Base-by-base conservation (phyloP, 306 rosid species). In the Pterocarpus santalinus region DNA sequence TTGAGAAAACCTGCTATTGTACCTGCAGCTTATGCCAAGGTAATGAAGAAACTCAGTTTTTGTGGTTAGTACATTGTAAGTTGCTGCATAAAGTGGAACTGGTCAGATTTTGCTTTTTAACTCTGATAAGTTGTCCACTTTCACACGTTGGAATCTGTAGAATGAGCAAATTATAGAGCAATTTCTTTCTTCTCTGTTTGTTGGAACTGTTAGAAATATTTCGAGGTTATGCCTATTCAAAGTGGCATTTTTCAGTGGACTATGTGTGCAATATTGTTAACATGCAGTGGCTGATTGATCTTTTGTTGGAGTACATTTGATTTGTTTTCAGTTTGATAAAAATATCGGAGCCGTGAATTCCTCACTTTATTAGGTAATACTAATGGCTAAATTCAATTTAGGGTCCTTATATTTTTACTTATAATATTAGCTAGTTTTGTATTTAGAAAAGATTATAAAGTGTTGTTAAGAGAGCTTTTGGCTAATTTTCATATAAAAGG, bases 1-100 rank as follows among this genome's bases (percentile, higher is more conserved):
- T 90, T 95, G 81, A 91, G 95, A 80, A 69, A 72, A 66, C 97
- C 98, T 6, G 90, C 84, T 15, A 80, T 81, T 65, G 98, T 95
- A 62, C 94, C 93, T 55, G 72, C 28, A 53, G 97, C 97, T 71
- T 95, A 86, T 65, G 97, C 99, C 82, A 93, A 84, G 87, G 94
- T 91, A 81, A 95, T 95, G 98, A 93, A 93, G 96, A 95, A 92
- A 80, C 98, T 93, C 77, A 82, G 56, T 85, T 95, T 93, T 84
- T 80, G 91, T 76, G 86, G 77, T 77, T 91, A 90, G 84, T 79
- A 64, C 33, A 81, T 73, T 69, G 10, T 60, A 82, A 35, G 56
- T 80, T 82, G 61, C 76, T 73, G 80, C 49, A 16, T 72, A 72
- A 84, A 81, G 80, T 17, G 76, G 65, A 72, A 75, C 30, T 4